A percentile compares a stretch with the other conserved stretches of the same genome.
These are phyloP conservation scores for Sequoiadendron giganteum DNA, from an alignment of 75 land plant genomes.

Conservation along the genomic window DNA sequence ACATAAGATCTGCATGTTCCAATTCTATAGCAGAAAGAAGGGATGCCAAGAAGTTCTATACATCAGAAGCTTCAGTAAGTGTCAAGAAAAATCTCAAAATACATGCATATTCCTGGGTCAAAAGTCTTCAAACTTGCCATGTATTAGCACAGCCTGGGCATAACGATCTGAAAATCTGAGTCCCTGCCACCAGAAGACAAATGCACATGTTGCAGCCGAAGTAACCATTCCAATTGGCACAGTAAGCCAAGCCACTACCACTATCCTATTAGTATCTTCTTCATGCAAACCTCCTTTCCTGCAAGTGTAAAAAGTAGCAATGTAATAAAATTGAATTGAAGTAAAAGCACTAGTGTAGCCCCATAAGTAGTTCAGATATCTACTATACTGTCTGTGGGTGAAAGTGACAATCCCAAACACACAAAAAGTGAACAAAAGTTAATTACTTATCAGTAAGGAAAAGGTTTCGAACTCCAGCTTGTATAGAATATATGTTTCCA, in stretches of 20 bases:
- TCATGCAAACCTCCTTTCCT: conserved; percentile 30
- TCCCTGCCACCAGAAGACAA: conserved; percentile 65
- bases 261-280: conserved; percentile 33
- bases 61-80: background rate
- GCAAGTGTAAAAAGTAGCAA: conserved; percentile 11
- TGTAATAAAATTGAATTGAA: background rate
- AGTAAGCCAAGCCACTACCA: conserved; percentile 81
- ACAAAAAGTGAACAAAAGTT: background rate
- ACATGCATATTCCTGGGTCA: background rate
- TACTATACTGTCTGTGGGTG: background rate
- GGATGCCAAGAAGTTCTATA: background rate
- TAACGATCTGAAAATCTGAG: conserved; percentile 56
- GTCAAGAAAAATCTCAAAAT: background rate
- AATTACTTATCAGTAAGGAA: background rate
- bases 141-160: conserved; percentile 65
- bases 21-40: background rate
- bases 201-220: conserved; percentile 46
- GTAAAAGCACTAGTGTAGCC: background rate
- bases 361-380: background rate
- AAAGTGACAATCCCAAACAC: background rate
- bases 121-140: conserved; percentile 46
- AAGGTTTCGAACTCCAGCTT: background rate
- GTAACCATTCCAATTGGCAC: conserved; percentile 71
- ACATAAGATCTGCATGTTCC: background rate
- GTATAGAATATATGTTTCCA: background rate